A percentile compares a stretch with the other conserved stretches of the same genome.
These are phyloP conservation scores for Aspergillus pseudotamarii DNA, from an alignment of 2,329 filamentous ascomycete species.

Conservation along the genomic window DNA sequence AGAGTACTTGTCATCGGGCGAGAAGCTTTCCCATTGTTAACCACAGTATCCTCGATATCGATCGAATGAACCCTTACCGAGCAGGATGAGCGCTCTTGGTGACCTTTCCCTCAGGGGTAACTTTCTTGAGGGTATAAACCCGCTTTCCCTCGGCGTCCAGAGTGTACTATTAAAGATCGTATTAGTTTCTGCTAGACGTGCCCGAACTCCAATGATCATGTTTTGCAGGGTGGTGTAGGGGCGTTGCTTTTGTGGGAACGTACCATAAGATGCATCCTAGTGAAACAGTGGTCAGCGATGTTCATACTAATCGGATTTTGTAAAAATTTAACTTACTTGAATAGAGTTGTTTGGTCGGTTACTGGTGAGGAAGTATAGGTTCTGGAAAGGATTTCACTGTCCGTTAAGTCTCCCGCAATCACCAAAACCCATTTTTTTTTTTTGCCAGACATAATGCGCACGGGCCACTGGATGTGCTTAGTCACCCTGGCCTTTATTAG, in stretches of 20 bases:
- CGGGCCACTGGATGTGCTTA: slow-evolving; percentile 20
- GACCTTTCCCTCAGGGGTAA: slow-evolving; percentile 67
- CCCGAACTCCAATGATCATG: not conserved
- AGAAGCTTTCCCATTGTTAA: slow-evolving; percentile 59
- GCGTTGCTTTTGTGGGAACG: slow-evolving; percentile 17
- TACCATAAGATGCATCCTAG: slow-evolving; percentile 48
- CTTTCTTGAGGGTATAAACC: slow-evolving; percentile 93
- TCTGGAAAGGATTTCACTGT: not conserved
- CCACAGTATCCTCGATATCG: not conserved
- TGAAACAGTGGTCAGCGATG: slow-evolving; percentile 3
- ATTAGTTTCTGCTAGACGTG: slow-evolving; percentile 8
- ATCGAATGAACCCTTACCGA: slow-evolving; percentile 46
- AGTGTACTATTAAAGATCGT: slow-evolving; percentile 66
- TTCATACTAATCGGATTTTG: slow-evolving; percentile 11
- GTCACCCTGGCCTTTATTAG: slow-evolving; percentile 17
- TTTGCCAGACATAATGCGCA: slow-evolving; percentile 16
- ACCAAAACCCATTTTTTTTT: slow-evolving; percentile 8
- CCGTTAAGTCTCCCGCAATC: not conserved
- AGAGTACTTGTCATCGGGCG: slow-evolving; percentile 98
- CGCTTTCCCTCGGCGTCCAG: slow-evolving; percentile 81
- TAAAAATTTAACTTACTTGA: slow-evolving; percentile 30
- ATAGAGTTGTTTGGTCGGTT: slow-evolving; percentile 3
- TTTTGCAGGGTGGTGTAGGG: slow-evolving; percentile 6
- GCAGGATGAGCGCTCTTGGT: slow-evolving; percentile 97
- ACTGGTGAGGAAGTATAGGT: not conserved